Percentiles rank a stretch among this genome's conserved stretches.
Conservation (phyloP, 1,139 yeast genomes). For the Nadsonia starkeyi-henricii region DNA sequence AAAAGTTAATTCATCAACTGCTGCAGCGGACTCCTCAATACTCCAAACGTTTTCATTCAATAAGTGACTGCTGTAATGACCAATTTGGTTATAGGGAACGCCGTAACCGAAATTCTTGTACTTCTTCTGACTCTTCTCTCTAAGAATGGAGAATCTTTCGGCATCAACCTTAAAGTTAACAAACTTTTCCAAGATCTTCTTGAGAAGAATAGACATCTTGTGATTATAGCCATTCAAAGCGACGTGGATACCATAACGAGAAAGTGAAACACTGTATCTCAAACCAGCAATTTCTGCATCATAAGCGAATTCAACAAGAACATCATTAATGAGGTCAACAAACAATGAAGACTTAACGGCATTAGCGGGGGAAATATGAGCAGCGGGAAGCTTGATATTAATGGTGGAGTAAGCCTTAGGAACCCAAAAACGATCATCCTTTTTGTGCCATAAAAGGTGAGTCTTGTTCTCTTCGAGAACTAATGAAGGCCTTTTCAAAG, state of each 20-base stretch:
- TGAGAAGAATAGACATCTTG: conserved; percentile 51
- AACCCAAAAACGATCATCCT: conserved; percentile 77
- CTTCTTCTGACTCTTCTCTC: conserved; percentile 48
- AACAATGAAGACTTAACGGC: conserved; percentile 47
- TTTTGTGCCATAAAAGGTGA: conserved; percentile 68
- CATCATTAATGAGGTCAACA: conserved; percentile 60
- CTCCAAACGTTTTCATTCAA: conserved; percentile 61
- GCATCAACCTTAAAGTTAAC: conserved; percentile 37
- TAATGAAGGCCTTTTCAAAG: conserved; percentile 35
- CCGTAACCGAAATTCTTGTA: conserved; percentile 58
- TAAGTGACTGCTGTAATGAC: conserved; percentile 44
- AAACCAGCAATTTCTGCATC: conserved; percentile 79
- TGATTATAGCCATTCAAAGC: conserved; percentile 72
- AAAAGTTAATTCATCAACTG: conserved; percentile 34
- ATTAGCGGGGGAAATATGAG: conserved; percentile 41
- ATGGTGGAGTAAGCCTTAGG: conserved; percentile 71
- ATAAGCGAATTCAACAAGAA: conserved; percentile 61
- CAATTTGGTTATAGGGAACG: conserved; percentile 59
- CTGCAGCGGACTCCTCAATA: conserved; percentile 44
- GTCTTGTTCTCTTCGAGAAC: conserved; percentile 26
- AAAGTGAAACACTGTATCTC: conserved; percentile 39
- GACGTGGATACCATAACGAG: conserved; percentile 59
- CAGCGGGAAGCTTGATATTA: conserved; percentile 48
- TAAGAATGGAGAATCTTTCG: conserved; percentile 48
- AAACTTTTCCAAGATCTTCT: conserved; percentile 43